A percentile compares a stretch with the other conserved stretches of the same genome.
Conservation (phyloP, 148 eudicot species). For the Rhododendron williamsianum region DNA sequence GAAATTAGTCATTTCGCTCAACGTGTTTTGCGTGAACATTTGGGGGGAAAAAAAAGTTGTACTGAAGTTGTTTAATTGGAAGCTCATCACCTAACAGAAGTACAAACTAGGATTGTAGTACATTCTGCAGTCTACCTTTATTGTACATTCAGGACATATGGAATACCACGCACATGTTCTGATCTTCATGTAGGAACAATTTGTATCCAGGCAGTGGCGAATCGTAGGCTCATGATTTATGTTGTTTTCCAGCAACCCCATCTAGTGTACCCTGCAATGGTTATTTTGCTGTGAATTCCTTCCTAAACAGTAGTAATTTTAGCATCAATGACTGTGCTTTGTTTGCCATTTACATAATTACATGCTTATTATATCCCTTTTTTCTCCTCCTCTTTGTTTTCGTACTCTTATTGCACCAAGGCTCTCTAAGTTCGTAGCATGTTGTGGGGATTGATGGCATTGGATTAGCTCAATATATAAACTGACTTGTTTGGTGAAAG, state of each 20-base stretch:
- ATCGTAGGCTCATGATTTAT: background rate
- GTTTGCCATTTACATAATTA: background rate
- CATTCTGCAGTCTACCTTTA: background rate
- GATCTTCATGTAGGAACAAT: background rate
- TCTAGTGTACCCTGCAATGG: background rate
- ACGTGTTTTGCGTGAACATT: background rate
- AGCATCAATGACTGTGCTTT: background rate
- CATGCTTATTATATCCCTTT: background rate
- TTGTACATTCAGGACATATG: background rate
- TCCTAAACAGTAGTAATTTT: background rate
- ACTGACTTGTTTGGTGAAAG: background rate
- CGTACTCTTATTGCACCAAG: background rate
- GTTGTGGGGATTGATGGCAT: background rate
- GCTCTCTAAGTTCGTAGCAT: background rate
- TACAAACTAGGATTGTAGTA: background rate
- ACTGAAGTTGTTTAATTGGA: background rate
- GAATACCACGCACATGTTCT: background rate
- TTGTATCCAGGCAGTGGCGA: background rate
- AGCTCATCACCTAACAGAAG: background rate
- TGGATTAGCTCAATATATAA: background rate
- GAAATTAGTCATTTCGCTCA: background rate
- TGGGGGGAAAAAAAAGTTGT: background rate
- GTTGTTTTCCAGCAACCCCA: too few species aligned
- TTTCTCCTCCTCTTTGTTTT: background rate
- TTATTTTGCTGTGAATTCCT: background rate